Conservation (phyloP, 2,329 filamentous ascomycete species). For the Microascus cirrosus region DNA sequence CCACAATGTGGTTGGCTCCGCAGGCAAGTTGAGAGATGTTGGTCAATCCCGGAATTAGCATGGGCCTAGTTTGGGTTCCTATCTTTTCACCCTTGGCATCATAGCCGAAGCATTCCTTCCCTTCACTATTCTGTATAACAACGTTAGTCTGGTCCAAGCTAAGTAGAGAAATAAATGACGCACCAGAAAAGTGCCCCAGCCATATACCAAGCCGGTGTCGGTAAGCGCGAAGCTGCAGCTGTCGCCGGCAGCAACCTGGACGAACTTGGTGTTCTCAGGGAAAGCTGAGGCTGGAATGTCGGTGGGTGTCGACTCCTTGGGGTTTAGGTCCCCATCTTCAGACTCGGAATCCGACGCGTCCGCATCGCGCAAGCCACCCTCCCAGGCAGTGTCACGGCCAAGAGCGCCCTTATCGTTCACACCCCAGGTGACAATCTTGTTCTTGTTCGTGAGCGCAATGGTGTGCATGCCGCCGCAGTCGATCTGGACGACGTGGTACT, state of each 20-base stretch:
- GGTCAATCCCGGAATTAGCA: conserved; percentile 49
- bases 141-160: background rate
- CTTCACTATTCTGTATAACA: conserved; percentile 35
- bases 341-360: conserved; percentile 40
- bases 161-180: background rate
- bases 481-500: conserved; percentile 65
- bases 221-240: conserved; percentile 69
- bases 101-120: conserved; percentile 18
- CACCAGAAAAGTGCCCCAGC: conserved; percentile 69
- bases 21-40: conserved; percentile 54
- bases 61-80: conserved; percentile 36
- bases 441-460: conserved; percentile 64
- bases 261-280: conserved; percentile 47
- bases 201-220: conserved; percentile 63
- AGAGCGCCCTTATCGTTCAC: conserved; percentile 79
- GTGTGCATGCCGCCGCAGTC: conserved; percentile 77
- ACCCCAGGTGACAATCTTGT: conserved; percentile 76
- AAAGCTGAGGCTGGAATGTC: conserved; percentile 48
- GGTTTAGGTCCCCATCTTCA: conserved; percentile 53
- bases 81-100: conserved; percentile 22
- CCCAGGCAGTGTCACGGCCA: conserved; percentile 60
- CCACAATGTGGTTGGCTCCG: conserved; percentile 62
- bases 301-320: conserved; percentile 57
- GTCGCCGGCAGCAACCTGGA: conserved; percentile 60
- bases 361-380: conserved; percentile 49